Base-by-base conservation (phyloP, 495 filamentous ascomycete species). In the Neurospora sp. region DNA sequence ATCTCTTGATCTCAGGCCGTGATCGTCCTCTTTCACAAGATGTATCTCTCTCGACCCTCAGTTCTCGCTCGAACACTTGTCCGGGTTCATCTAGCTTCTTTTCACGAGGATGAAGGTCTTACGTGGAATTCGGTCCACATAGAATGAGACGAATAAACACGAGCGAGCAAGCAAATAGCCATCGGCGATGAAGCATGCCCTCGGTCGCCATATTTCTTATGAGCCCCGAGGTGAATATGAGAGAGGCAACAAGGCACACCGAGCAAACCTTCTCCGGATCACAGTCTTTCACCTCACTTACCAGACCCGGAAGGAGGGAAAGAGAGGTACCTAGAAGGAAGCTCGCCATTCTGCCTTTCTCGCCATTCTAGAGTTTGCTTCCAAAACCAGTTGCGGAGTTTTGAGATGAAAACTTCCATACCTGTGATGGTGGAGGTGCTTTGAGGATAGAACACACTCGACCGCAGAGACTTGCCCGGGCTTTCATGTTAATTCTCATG, bases 41-140 rank as follows among this genome's bases (percentile, higher is more conserved):
- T 0, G 10, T 1, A 0, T 22, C 10, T 20, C 10, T 27, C 0
- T 12, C 7, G 46, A 1, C 5, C 20, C 10, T 0, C 5, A 5
- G 20, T 1, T 27, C 20, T 14, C 5, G 6, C 20, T 27, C 20
- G 11, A 2, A 0, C 48, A 27, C 48, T 27, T 3, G 1, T 53
- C 20, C 6, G 11, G 18, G 10, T 27, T 0, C 1, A 11, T 14
- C 46, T 27, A 12, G 46, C 10, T 6, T 53, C 1, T 22, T 6
- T 22, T 22, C 20, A 10, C 10, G 20, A 22, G 20, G 12, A 5
- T 11, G n/a, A 9, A n/a, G 9, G 46, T 22, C 10, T 22, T 1
- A 4, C 20, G 10, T 20, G 46, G 18, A 46, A 9, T 46, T 9
- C n/a, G 10, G 11, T 40, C 40, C 10, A 12, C 10, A 14, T 40